Percentiles rank a stretch among this genome's conserved stretches.
Evolutionary conservation across 805 yeast species (phyloP).

Genomic region (Starmera pachycereana): DNA sequence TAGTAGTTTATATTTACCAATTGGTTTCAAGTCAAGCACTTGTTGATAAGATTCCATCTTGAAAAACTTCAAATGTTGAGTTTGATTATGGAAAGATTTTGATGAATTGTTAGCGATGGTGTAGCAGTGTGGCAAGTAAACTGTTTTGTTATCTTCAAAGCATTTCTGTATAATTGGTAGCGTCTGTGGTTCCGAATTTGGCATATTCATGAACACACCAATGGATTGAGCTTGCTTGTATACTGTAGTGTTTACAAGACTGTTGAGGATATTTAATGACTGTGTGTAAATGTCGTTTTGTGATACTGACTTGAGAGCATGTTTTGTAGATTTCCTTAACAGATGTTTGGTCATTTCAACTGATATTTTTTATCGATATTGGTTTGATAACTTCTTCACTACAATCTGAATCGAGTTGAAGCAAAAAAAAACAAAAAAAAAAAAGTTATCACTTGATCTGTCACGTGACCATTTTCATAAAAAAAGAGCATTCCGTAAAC

Average conservation of each 20-base stretch:
- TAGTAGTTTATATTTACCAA: slow-evolving; percentile 53
- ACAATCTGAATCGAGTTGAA: too few species aligned
- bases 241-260: not conserved
- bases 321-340: slow-evolving; percentile 2
- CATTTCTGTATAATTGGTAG: slow-evolving; percentile 37
- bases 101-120: slow-evolving; percentile 2
- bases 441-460: too few species aligned
- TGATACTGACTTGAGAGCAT: not conserved
- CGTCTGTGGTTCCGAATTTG: slow-evolving; percentile 54
- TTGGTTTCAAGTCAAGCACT: slow-evolving; percentile 42
- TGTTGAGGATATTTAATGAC: not conserved
- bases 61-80: slow-evolving; percentile 47
- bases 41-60: slow-evolving; percentile 31
- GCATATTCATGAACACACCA: slow-evolving; percentile 70
- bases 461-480: too few species aligned
- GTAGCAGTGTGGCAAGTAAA: slow-evolving; percentile 45
- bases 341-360: too few species aligned
- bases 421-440: too few species aligned
- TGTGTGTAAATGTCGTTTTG: not conserved
- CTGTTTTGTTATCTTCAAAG: slow-evolving; percentile 34
- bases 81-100: slow-evolving; percentile 10
- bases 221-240: slow-evolving; percentile 30
- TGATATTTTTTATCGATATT: too few species aligned
- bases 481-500: too few species aligned
- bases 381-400: too few species aligned